Conservation (phyloP, 1,284 basidiomycete genomes). For the Porodaedalea pini region DNA sequence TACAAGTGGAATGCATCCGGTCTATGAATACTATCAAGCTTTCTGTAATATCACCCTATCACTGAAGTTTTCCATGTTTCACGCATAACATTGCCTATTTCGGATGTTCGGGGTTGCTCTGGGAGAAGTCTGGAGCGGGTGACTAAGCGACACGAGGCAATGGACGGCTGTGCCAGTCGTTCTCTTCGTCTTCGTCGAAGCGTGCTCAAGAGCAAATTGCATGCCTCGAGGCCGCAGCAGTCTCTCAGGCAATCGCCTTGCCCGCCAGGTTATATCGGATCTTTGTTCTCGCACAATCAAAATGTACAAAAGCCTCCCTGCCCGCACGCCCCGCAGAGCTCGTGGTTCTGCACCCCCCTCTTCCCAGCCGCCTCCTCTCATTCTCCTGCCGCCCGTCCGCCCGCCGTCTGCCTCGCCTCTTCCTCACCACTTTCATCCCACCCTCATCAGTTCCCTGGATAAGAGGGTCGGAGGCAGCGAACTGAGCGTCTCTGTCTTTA, state of each 20-base stretch:
- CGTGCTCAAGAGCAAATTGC: neutral
- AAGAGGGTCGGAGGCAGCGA: neutral
- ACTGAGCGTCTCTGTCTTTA: neutral
- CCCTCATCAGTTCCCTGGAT: constrained; percentile 7
- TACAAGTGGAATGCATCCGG: constrained; percentile 7
- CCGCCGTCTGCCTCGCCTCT: constrained; percentile 1
- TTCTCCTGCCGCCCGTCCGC: neutral
- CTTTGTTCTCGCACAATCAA: constrained; percentile 10
- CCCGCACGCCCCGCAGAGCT: neutral
- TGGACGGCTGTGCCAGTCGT: neutral
- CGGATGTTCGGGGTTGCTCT: neutral
- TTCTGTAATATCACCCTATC: neutral
- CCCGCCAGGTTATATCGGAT: neutral
- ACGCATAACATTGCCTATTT: neutral
- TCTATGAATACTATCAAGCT: neutral
- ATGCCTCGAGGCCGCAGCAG: constrained; percentile 15
- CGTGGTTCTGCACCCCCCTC: neutral
- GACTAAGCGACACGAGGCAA: constrained; percentile 13
- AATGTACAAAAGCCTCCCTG: constrained; percentile 11
- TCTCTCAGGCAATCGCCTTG: constrained; percentile 9
- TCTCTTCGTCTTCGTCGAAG: neutral
- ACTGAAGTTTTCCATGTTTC: neutral
- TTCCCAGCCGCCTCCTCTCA: constrained; percentile 1
- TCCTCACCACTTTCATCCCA: neutral
- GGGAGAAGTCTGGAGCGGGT: neutral